Evolutionary conservation across 768 basidiomycete genomes (phyloP).

Genomic region (Arthromyces matolae): DNA sequence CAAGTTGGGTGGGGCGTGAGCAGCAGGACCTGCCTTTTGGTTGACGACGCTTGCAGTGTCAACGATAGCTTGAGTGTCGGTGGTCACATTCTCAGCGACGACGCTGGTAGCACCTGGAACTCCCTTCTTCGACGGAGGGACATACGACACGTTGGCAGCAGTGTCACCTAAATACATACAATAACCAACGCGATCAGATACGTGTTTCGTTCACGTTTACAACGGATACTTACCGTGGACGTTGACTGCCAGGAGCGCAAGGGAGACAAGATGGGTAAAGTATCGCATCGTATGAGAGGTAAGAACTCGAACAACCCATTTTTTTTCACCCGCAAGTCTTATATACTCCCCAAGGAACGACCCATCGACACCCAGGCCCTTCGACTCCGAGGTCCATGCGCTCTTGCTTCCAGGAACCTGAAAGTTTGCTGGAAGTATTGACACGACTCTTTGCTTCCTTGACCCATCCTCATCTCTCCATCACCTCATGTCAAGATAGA

Average conservation of each 20-base stretch:
- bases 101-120: not conserved
- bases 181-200: not conserved
- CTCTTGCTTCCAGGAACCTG: too few species aligned
- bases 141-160: not conserved
- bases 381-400: not conserved
- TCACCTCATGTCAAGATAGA: too few species aligned
- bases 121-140: constrained; percentile 6
- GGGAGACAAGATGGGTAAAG: constrained; percentile 6
- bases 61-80: constrained; percentile 23
- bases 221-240: not conserved
- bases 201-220: not conserved
- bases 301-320: too few species aligned
- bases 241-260: constrained; percentile 7
- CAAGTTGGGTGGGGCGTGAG: constrained; percentile 28
- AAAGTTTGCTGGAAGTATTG: not conserved
- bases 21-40: constrained; percentile 35
- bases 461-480: too few species aligned
- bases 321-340: not conserved
- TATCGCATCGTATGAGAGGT: not conserved
- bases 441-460: not conserved
- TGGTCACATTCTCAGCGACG: constrained; percentile 1
- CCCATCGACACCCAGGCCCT: not conserved
- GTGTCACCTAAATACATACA: too few species aligned
- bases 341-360: not conserved
- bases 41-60: constrained; percentile 32